These are phyloP conservation scores for Penicillium thymicola DNA, from an alignment of 2,329 filamentous ascomycete genomes.

Conservation along the genomic window DNA sequence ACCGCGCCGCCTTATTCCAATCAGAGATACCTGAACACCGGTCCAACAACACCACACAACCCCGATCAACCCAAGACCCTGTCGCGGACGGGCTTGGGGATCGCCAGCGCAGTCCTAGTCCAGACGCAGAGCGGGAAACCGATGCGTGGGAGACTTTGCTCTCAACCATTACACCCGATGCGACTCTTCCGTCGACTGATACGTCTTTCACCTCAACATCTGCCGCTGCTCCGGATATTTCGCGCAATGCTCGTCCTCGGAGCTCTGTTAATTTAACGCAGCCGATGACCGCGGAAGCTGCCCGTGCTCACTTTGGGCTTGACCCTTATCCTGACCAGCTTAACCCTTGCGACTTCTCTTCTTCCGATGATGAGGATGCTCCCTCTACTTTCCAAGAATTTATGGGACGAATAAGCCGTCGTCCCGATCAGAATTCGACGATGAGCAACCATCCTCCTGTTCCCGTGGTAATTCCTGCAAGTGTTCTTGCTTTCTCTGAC, in stretches of 20 bases:
- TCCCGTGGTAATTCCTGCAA: background rate
- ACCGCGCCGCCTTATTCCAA: slow-evolving; percentile 31
- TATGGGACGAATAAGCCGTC: slow-evolving; percentile 15
- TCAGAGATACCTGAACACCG: slow-evolving; percentile 1
- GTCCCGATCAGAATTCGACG: slow-evolving; percentile 28
- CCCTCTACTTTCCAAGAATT: slow-evolving; percentile 14
- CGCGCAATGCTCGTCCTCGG: slow-evolving; percentile 28
- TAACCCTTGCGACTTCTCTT: slow-evolving; percentile 39
- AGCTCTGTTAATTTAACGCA: slow-evolving; percentile 42
- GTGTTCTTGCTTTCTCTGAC: background rate
- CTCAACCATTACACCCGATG: slow-evolving; percentile 76
- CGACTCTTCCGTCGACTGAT: slow-evolving; percentile 71
- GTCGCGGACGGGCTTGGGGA: slow-evolving; percentile 73
- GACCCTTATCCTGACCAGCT: slow-evolving; percentile 37
- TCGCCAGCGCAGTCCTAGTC: slow-evolving; percentile 76
- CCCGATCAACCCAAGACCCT: slow-evolving; percentile 19
- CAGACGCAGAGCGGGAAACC: slow-evolving; percentile 51
- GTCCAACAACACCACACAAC: slow-evolving; percentile 22
- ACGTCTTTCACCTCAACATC: slow-evolving; percentile 72
- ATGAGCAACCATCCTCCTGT: slow-evolving; percentile 35
- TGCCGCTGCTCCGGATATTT: slow-evolving; percentile 28
- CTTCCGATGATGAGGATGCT: slow-evolving; percentile 33
- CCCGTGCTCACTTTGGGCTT: slow-evolving; percentile 27
- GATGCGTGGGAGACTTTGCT: slow-evolving; percentile 76
- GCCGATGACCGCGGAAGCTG: slow-evolving; percentile 22